These are phyloP conservation scores for Corymbia maculata DNA, from an alignment of 345 rosid species.

Conservation along the genomic window DNA sequence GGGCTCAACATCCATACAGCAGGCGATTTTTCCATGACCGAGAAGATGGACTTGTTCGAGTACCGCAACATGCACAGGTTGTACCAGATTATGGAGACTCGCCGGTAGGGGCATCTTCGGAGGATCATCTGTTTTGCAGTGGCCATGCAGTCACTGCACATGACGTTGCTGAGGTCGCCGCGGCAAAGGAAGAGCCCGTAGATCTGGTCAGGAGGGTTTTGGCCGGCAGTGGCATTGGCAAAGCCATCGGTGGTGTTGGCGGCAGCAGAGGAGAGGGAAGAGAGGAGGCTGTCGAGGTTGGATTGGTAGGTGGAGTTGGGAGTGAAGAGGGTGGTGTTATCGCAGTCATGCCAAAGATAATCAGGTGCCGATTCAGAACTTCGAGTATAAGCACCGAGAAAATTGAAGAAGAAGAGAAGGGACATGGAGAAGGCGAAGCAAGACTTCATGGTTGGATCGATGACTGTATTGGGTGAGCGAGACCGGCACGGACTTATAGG, in stretches of 20 bases:
- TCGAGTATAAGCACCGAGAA: too few species aligned
- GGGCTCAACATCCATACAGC: too few species aligned
- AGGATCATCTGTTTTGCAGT: not conserved
- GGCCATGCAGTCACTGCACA: not conserved
- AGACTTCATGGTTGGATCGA: not conserved
- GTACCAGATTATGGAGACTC: not conserved
- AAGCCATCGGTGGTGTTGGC: not conserved
- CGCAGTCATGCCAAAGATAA: not conserved
- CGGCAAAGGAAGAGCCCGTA: not conserved
- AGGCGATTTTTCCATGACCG: too few species aligned
- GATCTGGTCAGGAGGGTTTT: not conserved
- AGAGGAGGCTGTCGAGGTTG: not conserved
- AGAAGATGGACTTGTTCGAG: not conserved
- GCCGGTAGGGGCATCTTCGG: not conserved
- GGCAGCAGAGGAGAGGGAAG: not conserved
- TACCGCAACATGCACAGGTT: not conserved
- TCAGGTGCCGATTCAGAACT: not conserved
- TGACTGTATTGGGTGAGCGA: not conserved
- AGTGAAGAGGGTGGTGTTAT: not conserved
- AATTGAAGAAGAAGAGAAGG: not conserved
- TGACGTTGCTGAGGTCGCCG: fast-evolving
- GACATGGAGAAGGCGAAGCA: not conserved
- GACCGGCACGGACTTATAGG: not conserved
- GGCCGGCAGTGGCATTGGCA: not conserved
- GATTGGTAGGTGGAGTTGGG: not conserved